phyloP scores from a whole-genome alignment of 2,329 filamentous ascomycete genomes.

The Trichoderma pleuroti region DNA sequence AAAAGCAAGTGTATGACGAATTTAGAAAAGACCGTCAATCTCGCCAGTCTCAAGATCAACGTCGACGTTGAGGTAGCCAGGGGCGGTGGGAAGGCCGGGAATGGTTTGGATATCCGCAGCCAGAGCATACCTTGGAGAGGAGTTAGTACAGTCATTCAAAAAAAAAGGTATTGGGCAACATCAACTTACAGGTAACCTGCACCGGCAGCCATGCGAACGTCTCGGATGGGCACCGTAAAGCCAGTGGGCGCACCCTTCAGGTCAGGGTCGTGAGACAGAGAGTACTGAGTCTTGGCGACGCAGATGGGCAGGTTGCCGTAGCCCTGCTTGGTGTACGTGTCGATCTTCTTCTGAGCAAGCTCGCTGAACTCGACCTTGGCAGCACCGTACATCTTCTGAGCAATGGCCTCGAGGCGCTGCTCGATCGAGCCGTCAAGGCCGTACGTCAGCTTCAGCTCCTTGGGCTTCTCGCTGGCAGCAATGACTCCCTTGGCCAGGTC shows the following conservation, averaged over 20 bases:
- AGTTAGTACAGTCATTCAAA: slow-evolving; percentile 31
- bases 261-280: slow-evolving; percentile 84
- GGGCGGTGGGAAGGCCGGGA: slow-evolving; percentile 88
- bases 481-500: slow-evolving; percentile 87
- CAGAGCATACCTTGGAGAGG: slow-evolving; percentile 67
- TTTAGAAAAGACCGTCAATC: slow-evolving; percentile 84
- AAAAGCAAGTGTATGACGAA: background rate
- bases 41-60: slow-evolving; percentile 78
- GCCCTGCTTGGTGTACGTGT: slow-evolving; percentile 88
- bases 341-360: slow-evolving; percentile 91
- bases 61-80: slow-evolving; percentile 93
- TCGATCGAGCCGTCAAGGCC: slow-evolving; percentile 73
- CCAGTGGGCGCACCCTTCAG: slow-evolving; percentile 93
- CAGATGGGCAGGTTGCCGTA: slow-evolving; percentile 93
- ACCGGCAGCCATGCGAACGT: slow-evolving; percentile 90
- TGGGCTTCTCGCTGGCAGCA: slow-evolving; percentile 75
- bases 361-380: slow-evolving; percentile 87
- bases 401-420: slow-evolving; percentile 86
- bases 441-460: slow-evolving; percentile 87
- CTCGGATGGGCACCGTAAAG: slow-evolving; percentile 90
- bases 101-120: slow-evolving; percentile 99
- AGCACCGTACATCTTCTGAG: slow-evolving; percentile 91
- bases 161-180: background rate
- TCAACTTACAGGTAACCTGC: slow-evolving; percentile 78
- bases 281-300: slow-evolving; percentile 98